phyloP scores from a whole-genome alignment of 768 basidiomycete species.

The Lactarius sp. region DNA sequence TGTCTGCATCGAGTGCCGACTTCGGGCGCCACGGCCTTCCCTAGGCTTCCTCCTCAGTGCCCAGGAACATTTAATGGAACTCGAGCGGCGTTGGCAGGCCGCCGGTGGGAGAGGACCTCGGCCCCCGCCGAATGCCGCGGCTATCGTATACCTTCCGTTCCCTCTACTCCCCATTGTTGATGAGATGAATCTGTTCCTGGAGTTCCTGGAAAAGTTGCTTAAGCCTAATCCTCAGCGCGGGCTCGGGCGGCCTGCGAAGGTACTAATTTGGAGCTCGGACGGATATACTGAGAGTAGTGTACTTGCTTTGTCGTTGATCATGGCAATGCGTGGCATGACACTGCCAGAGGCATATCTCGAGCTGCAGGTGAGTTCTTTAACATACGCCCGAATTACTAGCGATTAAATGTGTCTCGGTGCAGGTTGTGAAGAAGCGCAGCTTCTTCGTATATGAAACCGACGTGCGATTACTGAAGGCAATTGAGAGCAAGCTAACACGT shows the following conservation, averaged over 20 bases:
- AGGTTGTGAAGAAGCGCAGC: slow-evolving; percentile 62
- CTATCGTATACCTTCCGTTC: slow-evolving; percentile 71
- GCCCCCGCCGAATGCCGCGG: slow-evolving; percentile 66
- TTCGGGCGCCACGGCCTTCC: slow-evolving; percentile 71
- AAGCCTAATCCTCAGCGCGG: slow-evolving; percentile 38
- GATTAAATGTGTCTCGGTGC: not conserved
- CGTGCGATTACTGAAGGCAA: slow-evolving; percentile 60
- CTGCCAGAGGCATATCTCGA: slow-evolving; percentile 91
- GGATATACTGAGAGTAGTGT: slow-evolving; percentile 93
- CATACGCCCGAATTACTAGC: not conserved
- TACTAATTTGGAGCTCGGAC: slow-evolving; percentile 78
- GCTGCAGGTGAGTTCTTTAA: slow-evolving; percentile 50
- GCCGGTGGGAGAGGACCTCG: slow-evolving; percentile 43
- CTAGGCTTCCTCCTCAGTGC: slow-evolving; percentile 60
- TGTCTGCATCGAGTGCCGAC: slow-evolving; percentile 86
- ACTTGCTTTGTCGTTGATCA: slow-evolving; percentile 79
- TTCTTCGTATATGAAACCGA: slow-evolving; percentile 93
- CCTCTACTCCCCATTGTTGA: slow-evolving; percentile 59
- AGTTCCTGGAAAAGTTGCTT: slow-evolving; percentile 64
- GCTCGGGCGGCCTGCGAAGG: slow-evolving; percentile 50
- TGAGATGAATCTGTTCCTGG: slow-evolving; percentile 55
- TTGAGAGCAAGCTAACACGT: slow-evolving; percentile 51
- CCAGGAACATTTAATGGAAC: slow-evolving; percentile 63
- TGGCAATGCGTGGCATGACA: slow-evolving; percentile 61
- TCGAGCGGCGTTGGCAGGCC: slow-evolving; percentile 56